Evolutionary conservation across 2,329 filamentous ascomycete species (phyloP).

Genomic region (Saccharata proteae): DNA sequence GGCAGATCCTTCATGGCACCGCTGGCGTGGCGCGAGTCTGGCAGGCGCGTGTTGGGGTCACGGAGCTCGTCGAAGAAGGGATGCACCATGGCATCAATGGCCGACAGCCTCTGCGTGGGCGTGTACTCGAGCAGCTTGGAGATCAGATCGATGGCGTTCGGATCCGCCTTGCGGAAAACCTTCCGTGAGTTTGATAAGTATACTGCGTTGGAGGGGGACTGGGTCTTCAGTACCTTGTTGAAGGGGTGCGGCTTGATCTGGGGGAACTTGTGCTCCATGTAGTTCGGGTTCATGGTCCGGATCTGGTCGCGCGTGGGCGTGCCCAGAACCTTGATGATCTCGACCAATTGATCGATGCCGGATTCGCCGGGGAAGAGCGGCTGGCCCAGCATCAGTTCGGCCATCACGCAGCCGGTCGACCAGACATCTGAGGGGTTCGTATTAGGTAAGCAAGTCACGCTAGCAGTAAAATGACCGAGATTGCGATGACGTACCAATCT

Average conservation of each 20-base stretch:
- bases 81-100: conserved; percentile 94
- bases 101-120: conserved; percentile 84
- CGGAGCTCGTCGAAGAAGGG: conserved; percentile 97
- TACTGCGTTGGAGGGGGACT: conserved; percentile 1
- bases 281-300: conserved; percentile 99
- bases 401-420: conserved; percentile 99
- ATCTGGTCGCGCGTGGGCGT: conserved; percentile 97
- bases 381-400: conserved; percentile 96
- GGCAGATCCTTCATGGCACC: conserved; percentile 73
- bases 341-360: conserved; percentile 94
- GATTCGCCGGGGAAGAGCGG: conserved; percentile 97
- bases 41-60: conserved; percentile 79
- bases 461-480: conserved; percentile 5
- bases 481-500: conserved; percentile 66
- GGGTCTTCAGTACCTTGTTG: conserved; percentile 55
- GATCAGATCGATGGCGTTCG: conserved; percentile 88
- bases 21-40: conserved; percentile 84
- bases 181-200: conserved; percentile 20
- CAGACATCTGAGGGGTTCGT: conserved; percentile 62
- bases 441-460: conserved; percentile 13
- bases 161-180: conserved; percentile 94
- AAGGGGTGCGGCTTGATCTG: conserved; percentile 99
- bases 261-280: conserved; percentile 99
- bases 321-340: conserved; percentile 98
- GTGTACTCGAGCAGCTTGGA: conserved; percentile 92